phyloP scores from a whole-genome alignment of 768 basidiomycete genomes.

The Suillus variegatus region DNA sequence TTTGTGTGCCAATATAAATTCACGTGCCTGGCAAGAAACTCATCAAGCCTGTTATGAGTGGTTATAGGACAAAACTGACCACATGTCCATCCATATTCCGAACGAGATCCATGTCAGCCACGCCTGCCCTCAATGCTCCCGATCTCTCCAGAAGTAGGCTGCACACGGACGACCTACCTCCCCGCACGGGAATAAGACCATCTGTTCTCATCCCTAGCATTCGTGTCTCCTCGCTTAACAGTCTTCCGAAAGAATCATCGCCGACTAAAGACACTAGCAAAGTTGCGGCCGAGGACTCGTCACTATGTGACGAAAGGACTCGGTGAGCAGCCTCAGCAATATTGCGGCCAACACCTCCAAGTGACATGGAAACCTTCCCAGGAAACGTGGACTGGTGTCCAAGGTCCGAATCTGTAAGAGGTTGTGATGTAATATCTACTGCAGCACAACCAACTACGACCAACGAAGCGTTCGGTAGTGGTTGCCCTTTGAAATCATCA shows the following conservation, averaged over 20 bases:
- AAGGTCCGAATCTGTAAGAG: slow-evolving; percentile 32
- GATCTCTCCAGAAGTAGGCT: slow-evolving; percentile 76
- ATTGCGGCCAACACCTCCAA: slow-evolving; percentile 95
- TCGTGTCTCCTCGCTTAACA: slow-evolving; percentile 58
- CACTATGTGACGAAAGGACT: slow-evolving; percentile 40
- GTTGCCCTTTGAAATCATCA: background rate
- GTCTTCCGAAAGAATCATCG: slow-evolving; percentile 70
- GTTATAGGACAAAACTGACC: slow-evolving; percentile 31
- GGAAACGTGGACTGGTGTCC: slow-evolving; percentile 75
- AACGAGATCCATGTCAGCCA: slow-evolving; percentile 88
- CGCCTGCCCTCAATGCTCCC: slow-evolving; percentile 78
- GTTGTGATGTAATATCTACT: slow-evolving; percentile 78
- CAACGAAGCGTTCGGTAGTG: slow-evolving; percentile 36
- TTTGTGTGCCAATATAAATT: slow-evolving; percentile 29
- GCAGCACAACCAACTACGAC: slow-evolving; percentile 86
- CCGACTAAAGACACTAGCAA: slow-evolving; percentile 79
- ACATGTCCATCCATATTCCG: slow-evolving; percentile 44
- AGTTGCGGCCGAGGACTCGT: slow-evolving; percentile 32
- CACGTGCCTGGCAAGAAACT: background rate
- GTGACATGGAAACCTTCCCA: slow-evolving; percentile 67
- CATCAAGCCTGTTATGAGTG: background rate
- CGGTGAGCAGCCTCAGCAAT: slow-evolving; percentile 89
- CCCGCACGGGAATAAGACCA: slow-evolving; percentile 54
- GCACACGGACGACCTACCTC: slow-evolving; percentile 74
- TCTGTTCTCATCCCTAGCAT: slow-evolving; percentile 79